Conservation (phyloP, 805 yeast genomes). For the Pichia sporocuriosa region DNA sequence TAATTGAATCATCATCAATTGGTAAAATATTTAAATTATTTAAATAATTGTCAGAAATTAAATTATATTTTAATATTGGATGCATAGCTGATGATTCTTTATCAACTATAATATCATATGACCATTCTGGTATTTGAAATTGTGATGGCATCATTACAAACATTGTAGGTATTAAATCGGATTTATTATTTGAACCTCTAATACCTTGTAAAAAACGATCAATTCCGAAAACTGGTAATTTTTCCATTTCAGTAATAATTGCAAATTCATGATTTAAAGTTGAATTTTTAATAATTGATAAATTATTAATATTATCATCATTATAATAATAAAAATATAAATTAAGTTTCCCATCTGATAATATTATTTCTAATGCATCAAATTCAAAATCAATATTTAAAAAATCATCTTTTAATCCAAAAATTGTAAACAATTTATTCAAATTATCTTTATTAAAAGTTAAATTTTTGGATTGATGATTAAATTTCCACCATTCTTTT, state of each 20-base stretch:
- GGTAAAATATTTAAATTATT: constrained; percentile 2
- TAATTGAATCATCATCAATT: constrained; percentile 6
- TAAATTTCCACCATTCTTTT: constrained; percentile 24
- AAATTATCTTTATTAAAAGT: constrained; percentile 1
- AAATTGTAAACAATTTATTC: background rate
- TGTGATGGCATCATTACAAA: constrained; percentile 20
- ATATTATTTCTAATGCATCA: constrained; percentile 6
- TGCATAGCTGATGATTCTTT: constrained; percentile 19
- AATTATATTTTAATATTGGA: constrained; percentile 19
- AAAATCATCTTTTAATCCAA: constrained; percentile 1
- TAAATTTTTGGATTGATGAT: background rate
- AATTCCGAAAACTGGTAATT: background rate
- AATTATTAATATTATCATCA: too few species aligned
- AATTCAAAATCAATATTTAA: background rate
- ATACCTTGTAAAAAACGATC: constrained; percentile 13
- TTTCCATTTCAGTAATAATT: constrained; percentile 2
- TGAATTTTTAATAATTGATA: background rate
- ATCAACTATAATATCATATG: background rate
- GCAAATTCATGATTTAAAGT: constrained; percentile 13
- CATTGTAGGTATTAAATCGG: constrained; percentile 20
- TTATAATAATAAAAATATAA: too few species aligned
- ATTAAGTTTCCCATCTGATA: too few species aligned
- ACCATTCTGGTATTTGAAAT: background rate
- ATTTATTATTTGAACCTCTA: constrained; percentile 1
- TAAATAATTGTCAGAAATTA: constrained; percentile 13